A percentile compares a stretch with the other conserved stretches of the same genome.
phyloP scores from a whole-genome alignment of 2,329 filamentous ascomycete genomes.

The Ophiostoma pallidulum region DNA sequence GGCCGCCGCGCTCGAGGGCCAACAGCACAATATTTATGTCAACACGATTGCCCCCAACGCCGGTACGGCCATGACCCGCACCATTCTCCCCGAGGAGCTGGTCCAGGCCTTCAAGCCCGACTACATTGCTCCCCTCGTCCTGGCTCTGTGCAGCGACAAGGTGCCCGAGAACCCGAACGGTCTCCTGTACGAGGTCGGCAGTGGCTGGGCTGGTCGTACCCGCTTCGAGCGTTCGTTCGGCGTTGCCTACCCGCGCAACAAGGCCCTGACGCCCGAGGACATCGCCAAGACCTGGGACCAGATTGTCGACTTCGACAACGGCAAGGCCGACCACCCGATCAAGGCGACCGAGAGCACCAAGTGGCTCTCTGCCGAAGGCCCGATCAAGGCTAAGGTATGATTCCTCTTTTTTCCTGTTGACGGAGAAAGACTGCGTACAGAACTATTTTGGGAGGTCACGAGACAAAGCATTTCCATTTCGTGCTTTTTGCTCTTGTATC shows the following conservation, averaged over 20 bases:
- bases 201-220: constrained; percentile 84
- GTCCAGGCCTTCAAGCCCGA: constrained; percentile 99
- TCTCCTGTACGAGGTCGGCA: constrained; percentile 86
- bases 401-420: constrained; percentile 20
- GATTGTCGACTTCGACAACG: constrained; percentile 81
- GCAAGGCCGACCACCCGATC: constrained; percentile 76
- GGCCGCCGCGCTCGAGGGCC: constrained; percentile 82
- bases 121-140: constrained; percentile 89
- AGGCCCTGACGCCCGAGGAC: constrained; percentile 73
- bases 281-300: constrained; percentile 66
- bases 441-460: too few relatives aligned
- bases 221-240: constrained; percentile 91
- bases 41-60: constrained; percentile 98
- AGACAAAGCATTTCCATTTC: too few relatives aligned
- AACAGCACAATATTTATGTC: constrained; percentile 95
- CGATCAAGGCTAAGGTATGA: constrained; percentile 51
- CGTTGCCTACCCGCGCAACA: constrained; percentile 82
- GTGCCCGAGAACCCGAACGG: constrained; percentile 76
- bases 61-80: constrained; percentile 88
- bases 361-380: constrained; percentile 66
- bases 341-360: constrained; percentile 67
- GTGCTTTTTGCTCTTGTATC: constrained; percentile 11
- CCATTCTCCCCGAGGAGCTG: constrained; percentile 91
- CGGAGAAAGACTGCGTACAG: too few relatives aligned
- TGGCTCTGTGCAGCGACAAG: constrained; percentile 76